Base-by-base conservation (phyloP, 1,284 basidiomycete species). In the Leccinum griseonigrum region DNA sequence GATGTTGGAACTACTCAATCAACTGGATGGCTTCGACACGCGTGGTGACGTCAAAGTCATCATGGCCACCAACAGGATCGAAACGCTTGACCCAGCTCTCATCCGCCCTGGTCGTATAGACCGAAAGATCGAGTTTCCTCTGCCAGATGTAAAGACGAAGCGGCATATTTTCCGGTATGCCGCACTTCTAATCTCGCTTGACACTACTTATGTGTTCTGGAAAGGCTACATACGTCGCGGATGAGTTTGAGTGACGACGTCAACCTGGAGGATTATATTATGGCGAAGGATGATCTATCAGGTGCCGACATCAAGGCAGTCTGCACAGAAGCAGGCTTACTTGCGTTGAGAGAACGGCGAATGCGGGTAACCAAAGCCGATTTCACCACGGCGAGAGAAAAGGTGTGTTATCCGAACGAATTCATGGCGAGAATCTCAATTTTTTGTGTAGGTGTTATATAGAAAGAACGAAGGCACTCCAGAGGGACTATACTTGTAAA, bases 231-330 rank as follows among this genome's bases (percentile, higher is more conserved):
- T 77, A 99, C 97, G 2, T 90, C 93, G 40, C 89, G 97, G 28
- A 99, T 99, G 97, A 97, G 88, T 70, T 80, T 99, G 53, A 82
- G 83, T 60, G 85, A 90, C 56, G 97, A 99, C 71, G 97, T 99
- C 48, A 94, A 97, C 74, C 80, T 99, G 56, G 97, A 99, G 74
- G 96, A 98, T 78, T 95, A 95, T 71, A 89, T 99, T 60, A 93
- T 92, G 78, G 90, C 92, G 62, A 99, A 99, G 79, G 97, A 99
- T 71, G 97, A 99, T 71, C 79, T 98, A 16, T 96, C 93, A 10
- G 97, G 97, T 61, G 97, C 97, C 5, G 97, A 99, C 73, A 98
- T 99, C 83, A 98, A 98, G 81, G 96, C 95, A 3, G 92, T 96
- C 16, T 97, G 94, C 74, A 95, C 97, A 4, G 97, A 99, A 76